Evolutionary conservation across 2,329 filamentous ascomycete species (phyloP), one percentile per base, ranked within the genome.

Genomic region (Fusarium coffeatum): DNA sequence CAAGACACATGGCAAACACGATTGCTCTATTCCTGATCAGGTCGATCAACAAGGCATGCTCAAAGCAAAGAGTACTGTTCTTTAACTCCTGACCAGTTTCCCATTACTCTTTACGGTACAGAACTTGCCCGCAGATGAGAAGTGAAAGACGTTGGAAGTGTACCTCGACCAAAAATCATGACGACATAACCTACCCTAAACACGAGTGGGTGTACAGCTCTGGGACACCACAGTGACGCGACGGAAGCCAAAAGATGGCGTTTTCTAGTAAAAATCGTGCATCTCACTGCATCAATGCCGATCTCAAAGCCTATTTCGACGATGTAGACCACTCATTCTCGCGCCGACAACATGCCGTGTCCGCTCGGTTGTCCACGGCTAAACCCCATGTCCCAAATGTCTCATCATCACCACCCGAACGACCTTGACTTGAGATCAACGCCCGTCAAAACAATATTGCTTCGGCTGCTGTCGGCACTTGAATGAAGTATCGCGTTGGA

Each of bases 111-210:
- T n/a, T n/a, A 4, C 5, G 9, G 18, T 7, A 3, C 18, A 37
- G 3, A 11, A 37, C 9, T 37, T n/a, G 34, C 34, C 3, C 11
- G 34, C 6, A 3, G 9, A 11, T 37, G 9, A n/a, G 0, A 7
- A 4, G 8, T 4, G 1, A 15, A 16, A 2, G 3, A 10, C 11
- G 3, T 30, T 30, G 27, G 9, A 30, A 3, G 8, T 15, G 16
- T 20, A 9, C 18, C 34, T 11, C 16, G 34, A n/a, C 18, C 34
- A 4, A 37, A n/a, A 9, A 48, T n/a, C 4, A 11, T 23, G 11
- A 13, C 47, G 16, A 32, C 28, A 23, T n/a, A 12, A 5, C 47
- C 8, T 34, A 49, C 47, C 47, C 27, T 49, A 18, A 13, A 45
- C 15, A 32, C 20, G n/a, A 32, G 5, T 16, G 20, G 15, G 22